Evolutionary conservation across 495 filamentous ascomycete genomes (phyloP).

Genomic region (Hypoxylon perforatum): DNA sequence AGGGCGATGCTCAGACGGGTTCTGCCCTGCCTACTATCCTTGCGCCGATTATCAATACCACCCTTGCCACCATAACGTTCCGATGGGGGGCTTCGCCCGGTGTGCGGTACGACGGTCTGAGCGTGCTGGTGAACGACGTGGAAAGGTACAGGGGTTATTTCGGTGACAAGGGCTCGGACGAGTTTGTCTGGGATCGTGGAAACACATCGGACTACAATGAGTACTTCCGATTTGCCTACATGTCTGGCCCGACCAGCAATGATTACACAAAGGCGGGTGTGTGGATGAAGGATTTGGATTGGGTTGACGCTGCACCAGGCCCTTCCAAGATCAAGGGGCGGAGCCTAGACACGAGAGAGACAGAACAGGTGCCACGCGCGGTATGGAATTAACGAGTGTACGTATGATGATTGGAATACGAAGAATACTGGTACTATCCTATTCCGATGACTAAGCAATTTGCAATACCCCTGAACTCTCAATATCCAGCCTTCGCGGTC

Average conservation of each 20-base stretch:
- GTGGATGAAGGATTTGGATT: conserved; percentile 76
- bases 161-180: conserved; percentile 56
- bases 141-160: conserved; percentile 78
- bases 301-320: conserved; percentile 67
- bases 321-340: conserved; percentile 54
- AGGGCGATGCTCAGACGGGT: conserved; percentile 75
- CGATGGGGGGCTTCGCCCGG: conserved; percentile 64
- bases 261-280: conserved; percentile 86
- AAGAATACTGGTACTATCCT: not conserved
- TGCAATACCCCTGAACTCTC: not conserved
- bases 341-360: conserved; percentile 20
- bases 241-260: conserved; percentile 72
- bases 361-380: conserved; percentile 23
- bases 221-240: conserved; percentile 88
- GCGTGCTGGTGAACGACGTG: conserved; percentile 93
- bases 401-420: conserved; percentile 15
- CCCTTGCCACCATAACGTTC: conserved; percentile 61
- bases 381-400: conserved; percentile 32
- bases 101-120: conserved; percentile 80
- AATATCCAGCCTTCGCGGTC: not conserved
- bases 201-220: conserved; percentile 61
- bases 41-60: conserved; percentile 54
- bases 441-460: not conserved
- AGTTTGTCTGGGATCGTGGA: conserved; percentile 60
- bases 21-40: conserved; percentile 74